phyloP scores from a whole-genome alignment of 805 yeast genomes.

The Saturnispora quitensis region DNA sequence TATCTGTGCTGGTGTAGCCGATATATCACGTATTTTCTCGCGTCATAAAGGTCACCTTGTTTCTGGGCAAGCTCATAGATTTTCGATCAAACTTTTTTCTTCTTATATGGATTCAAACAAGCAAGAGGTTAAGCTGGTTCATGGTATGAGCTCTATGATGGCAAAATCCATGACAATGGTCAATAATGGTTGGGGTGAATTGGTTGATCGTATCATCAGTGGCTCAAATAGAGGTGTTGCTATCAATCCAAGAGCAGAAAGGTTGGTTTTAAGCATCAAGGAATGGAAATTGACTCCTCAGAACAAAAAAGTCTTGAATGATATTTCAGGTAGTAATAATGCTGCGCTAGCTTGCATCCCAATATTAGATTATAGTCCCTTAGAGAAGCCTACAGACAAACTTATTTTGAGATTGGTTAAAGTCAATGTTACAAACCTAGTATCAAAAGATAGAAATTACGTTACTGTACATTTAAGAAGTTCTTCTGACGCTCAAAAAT shows the following conservation, averaged over 20 bases:
- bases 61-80: constrained; percentile 60
- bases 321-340: constrained; percentile 7
- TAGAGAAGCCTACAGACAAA: constrained; percentile 51
- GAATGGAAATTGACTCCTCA: constrained; percentile 40
- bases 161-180: constrained; percentile 28
- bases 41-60: constrained; percentile 50
- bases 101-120: constrained; percentile 45
- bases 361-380: constrained; percentile 56
- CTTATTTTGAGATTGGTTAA: constrained; percentile 52
- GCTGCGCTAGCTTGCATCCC: constrained; percentile 54
- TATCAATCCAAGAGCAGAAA: constrained; percentile 72
- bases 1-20: constrained; percentile 82
- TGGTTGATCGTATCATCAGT: constrained; percentile 64
- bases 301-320: constrained; percentile 23
- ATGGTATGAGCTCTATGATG: constrained; percentile 29
- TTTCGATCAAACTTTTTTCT: constrained; percentile 62
- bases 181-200: constrained; percentile 84
- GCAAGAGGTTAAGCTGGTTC: constrained; percentile 17
- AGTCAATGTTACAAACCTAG: constrained; percentile 15
- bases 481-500: constrained; percentile 41
- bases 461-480: constrained; percentile 47
- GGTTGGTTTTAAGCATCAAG: constrained; percentile 58
- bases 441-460: constrained; percentile 28
- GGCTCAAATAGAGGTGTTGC: constrained; percentile 75
- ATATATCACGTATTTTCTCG: constrained; percentile 70